Percentiles rank a stretch among this genome's conserved stretches.
phyloP scores from a whole-genome alignment of 2,329 filamentous ascomycete species.

The Aspergillus fumigatiaffinis region DNA sequence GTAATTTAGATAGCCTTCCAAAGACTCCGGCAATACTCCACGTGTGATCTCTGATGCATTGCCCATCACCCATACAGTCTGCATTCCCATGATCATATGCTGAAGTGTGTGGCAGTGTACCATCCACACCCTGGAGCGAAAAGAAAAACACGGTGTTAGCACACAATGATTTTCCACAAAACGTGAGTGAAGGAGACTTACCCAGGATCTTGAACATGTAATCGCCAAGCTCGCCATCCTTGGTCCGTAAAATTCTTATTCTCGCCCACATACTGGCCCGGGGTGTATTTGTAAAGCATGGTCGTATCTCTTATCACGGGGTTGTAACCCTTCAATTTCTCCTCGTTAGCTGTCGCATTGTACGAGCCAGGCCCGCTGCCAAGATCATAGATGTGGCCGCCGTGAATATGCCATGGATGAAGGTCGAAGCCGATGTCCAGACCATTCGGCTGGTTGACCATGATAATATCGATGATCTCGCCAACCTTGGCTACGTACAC shows the following conservation, averaged over 20 bases:
- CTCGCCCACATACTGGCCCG: too few species aligned
- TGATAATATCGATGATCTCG: conserved; percentile 46
- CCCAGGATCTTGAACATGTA: conserved; percentile 47
- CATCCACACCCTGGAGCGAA: conserved; percentile 39
- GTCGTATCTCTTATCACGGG: conserved; percentile 48
- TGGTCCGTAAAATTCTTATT: conserved; percentile 16
- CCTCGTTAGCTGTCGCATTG: conserved; percentile 41
- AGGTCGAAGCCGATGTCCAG: conserved; percentile 28
- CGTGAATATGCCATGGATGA: conserved; percentile 48
- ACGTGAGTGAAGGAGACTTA: too few species aligned
- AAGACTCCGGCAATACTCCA: too few species aligned
- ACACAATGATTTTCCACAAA: too few species aligned
- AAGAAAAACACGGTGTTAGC: too few species aligned
- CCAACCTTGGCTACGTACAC: conserved; percentile 43
- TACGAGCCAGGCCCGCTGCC: conserved; percentile 47
- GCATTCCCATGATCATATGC: conserved; percentile 49
- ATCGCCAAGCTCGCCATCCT: conserved; percentile 61
- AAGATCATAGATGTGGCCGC: conserved; percentile 44
- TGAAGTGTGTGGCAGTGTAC: conserved; percentile 49
- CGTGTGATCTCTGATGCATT: conserved; percentile 20
- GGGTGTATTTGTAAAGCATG: conserved; percentile 53
- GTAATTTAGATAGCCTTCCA: too few species aligned
- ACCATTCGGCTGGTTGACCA: conserved; percentile 33
- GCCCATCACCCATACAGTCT: conserved; percentile 46
- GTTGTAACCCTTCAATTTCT: conserved; percentile 31